phyloP scores from a whole-genome alignment of 306 rosid species.

The Fragaria iinumae region DNA sequence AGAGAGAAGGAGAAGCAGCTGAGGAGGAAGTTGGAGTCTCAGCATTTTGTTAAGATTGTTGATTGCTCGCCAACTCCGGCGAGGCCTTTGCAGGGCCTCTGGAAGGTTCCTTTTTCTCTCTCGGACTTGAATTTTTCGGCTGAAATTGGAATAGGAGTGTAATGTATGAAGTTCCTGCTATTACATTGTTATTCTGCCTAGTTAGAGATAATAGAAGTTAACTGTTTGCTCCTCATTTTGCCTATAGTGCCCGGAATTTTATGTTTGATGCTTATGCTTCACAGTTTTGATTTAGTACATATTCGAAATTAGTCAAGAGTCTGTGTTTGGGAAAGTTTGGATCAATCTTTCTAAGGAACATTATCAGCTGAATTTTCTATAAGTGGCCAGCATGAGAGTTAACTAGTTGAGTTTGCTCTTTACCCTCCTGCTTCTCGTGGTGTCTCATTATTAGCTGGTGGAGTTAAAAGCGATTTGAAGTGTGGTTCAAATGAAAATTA shows the following conservation, averaged over 20 bases:
- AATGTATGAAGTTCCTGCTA: neutral
- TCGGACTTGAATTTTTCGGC: conserved; percentile 19
- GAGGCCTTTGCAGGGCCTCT: conserved; percentile 92
- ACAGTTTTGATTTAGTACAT: neutral
- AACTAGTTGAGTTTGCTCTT: conserved; percentile 20
- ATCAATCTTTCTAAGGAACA: neutral
- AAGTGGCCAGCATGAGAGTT: conserved; percentile 2
- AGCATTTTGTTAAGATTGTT: conserved; percentile 90
- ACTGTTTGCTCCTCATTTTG: neutral
- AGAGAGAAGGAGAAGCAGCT: conserved; percentile 66
- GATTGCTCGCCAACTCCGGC: conserved; percentile 67
- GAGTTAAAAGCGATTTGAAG: neutral
- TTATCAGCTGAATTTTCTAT: neutral
- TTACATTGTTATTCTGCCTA: neutral
- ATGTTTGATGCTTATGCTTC: neutral
- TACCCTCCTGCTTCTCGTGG: conserved; percentile 14
- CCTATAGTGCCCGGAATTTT: neutral
- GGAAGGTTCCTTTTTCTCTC: conserved; percentile 70
- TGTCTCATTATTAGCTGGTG: neutral
- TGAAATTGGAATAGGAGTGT: neutral
- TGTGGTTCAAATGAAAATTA: neutral
- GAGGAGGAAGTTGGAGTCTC: conserved; percentile 78
- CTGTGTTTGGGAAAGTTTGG: neutral
- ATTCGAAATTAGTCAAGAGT: neutral
- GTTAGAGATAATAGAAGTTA: neutral